phyloP scores from a whole-genome alignment of 768 basidiomycete species.

The Amanita molliuscula region DNA sequence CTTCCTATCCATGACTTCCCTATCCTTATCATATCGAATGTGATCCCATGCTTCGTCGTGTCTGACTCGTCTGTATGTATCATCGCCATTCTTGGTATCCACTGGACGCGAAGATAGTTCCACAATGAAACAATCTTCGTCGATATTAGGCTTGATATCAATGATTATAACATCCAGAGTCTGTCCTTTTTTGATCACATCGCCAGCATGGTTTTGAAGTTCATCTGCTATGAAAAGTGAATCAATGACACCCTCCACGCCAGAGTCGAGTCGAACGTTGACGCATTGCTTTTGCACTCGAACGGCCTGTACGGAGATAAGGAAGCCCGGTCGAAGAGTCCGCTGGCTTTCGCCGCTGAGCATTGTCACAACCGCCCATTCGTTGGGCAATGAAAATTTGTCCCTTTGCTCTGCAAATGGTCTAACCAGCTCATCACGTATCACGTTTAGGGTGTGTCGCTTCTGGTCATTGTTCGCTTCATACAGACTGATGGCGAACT shows the following conservation, averaged over 20 bases:
- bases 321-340: slow-evolving; percentile 69
- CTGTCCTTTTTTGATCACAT: slow-evolving; percentile 66
- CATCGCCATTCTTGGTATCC: slow-evolving; percentile 57
- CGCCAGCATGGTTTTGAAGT: slow-evolving; percentile 25
- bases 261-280: slow-evolving; percentile 80
- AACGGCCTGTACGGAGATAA: slow-evolving; percentile 65
- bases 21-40: slow-evolving; percentile 52
- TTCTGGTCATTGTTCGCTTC: slow-evolving; percentile 79
- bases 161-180: slow-evolving; percentile 74
- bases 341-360: slow-evolving; percentile 83
- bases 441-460: slow-evolving; percentile 81
- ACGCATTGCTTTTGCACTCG: slow-evolving; percentile 44
- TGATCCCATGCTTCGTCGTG: slow-evolving; percentile 58
- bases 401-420: slow-evolving; percentile 74
- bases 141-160: slow-evolving; percentile 51
- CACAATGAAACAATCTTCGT: slow-evolving; percentile 54
- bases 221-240: slow-evolving; percentile 46
- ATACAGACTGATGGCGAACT: slow-evolving; percentile 89
- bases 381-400: slow-evolving; percentile 49
- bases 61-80: slow-evolving; percentile 46
- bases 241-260: slow-evolving; percentile 76
- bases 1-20: slow-evolving; percentile 67
- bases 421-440: slow-evolving; percentile 72
- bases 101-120: slow-evolving; percentile 61
- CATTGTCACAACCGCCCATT: slow-evolving; percentile 89